phyloP scores from a whole-genome alignment of 805 yeast species.

The Jamesozyma lodderae region DNA sequence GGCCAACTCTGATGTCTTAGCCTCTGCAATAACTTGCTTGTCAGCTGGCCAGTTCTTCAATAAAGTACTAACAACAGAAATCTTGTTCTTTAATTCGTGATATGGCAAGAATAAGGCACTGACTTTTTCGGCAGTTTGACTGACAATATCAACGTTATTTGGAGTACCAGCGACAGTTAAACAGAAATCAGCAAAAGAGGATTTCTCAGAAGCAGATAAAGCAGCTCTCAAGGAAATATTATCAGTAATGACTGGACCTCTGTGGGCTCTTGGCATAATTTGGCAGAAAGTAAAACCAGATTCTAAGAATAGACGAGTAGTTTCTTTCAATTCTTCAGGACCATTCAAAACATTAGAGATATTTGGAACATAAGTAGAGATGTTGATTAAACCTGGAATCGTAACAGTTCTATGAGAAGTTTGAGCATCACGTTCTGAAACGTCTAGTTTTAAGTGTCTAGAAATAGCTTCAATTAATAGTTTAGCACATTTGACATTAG shows the following conservation, averaged over 20 bases:
- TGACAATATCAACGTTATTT: slow-evolving; percentile 51
- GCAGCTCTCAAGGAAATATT: slow-evolving; percentile 58
- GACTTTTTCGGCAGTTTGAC: slow-evolving; percentile 54
- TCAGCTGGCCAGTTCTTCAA: slow-evolving; percentile 74
- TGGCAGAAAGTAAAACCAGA: slow-evolving; percentile 86
- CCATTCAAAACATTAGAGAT: slow-evolving; percentile 38
- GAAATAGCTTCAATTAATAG: slow-evolving; percentile 89
- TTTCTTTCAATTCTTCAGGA: slow-evolving; percentile 51
- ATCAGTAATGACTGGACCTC: slow-evolving; percentile 57
- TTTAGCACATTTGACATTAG: slow-evolving; percentile 96
- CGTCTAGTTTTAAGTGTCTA: slow-evolving; percentile 55
- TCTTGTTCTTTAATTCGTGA: slow-evolving; percentile 59
- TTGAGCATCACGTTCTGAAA: slow-evolving; percentile 75
- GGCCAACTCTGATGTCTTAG: slow-evolving; percentile 87
- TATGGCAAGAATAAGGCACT: slow-evolving; percentile 79
- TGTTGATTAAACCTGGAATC: slow-evolving; percentile 80
- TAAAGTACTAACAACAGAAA: slow-evolving; percentile 71
- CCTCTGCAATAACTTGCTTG: slow-evolving; percentile 87
- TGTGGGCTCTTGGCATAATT: slow-evolving; percentile 59
- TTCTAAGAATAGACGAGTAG: slow-evolving; percentile 62
- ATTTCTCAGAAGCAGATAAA: slow-evolving; percentile 38
- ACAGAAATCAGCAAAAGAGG: slow-evolving; percentile 74
- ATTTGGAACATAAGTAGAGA: slow-evolving; percentile 70
- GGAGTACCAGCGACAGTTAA: slow-evolving; percentile 78
- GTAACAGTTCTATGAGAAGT: slow-evolving; percentile 76